These are phyloP conservation scores for Parastagonospora avenae DNA, from an alignment of 2,329 filamentous ascomycete species.

Conservation along the genomic window DNA sequence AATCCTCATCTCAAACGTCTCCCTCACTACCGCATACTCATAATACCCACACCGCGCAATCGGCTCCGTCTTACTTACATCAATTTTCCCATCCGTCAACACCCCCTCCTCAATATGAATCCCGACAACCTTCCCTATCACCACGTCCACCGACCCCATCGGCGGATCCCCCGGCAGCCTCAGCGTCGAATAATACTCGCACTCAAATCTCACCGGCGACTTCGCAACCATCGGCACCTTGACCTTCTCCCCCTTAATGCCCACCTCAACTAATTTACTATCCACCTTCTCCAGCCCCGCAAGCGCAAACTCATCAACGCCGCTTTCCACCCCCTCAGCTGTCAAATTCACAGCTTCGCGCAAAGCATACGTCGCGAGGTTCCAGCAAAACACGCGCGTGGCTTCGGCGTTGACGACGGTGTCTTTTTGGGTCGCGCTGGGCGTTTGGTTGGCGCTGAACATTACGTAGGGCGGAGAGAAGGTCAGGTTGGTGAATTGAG, in stretches of 20 bases:
- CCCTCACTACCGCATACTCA: conserved; percentile 61
- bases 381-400: conserved; percentile 64
- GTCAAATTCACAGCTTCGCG: conserved; percentile 62
- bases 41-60: conserved; percentile 67
- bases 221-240: conserved; percentile 58
- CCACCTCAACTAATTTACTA: conserved; percentile 43
- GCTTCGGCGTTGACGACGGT: conserved; percentile 62
- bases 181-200: conserved; percentile 59
- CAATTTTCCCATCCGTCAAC: conserved; percentile 60
- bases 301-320: conserved; percentile 61
- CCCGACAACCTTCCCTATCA: conserved; percentile 62
- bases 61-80: conserved; percentile 62
- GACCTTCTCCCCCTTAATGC: conserved; percentile 11
- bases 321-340: conserved; percentile 56
- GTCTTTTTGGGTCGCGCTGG: conserved; percentile 57
- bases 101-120: conserved; percentile 63
- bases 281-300: conserved; percentile 57
- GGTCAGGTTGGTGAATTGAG: conserved; percentile 67
- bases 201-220: conserved; percentile 65
- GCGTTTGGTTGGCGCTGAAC: conserved; percentile 64
- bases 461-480: conserved; percentile 68
- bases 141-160: conserved; percentile 62
- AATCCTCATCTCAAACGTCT: conserved; percentile 65
- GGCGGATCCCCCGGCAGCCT: conserved; percentile 62
- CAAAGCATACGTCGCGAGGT: conserved; percentile 62